A percentile compares a stretch with the other conserved stretches of the same genome.
These are phyloP conservation scores for Piper betle DNA, from an alignment of 164 flowering plant species.

Conservation along the genomic window DNA sequence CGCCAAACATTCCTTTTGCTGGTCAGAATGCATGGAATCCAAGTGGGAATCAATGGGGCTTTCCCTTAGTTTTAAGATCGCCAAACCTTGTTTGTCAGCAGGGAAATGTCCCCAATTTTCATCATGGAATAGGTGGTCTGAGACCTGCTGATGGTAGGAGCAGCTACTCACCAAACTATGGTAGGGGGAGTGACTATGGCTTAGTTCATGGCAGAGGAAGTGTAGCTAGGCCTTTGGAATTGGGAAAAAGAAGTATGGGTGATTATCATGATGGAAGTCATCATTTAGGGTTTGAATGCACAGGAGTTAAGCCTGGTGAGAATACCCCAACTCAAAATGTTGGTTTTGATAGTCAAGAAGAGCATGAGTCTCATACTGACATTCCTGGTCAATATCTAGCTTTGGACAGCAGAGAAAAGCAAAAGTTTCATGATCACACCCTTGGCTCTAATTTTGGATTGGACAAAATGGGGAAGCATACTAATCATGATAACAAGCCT, in stretches of 20 bases:
- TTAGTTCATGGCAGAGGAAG: constrained; percentile 17
- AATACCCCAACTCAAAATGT: too few relatives aligned
- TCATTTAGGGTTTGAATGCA: too few relatives aligned
- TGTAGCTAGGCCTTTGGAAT: too few relatives aligned
- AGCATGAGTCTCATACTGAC: too few relatives aligned
- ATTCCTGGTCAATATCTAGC: too few relatives aligned
- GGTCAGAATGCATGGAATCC: constrained; percentile 8
- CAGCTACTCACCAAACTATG: constrained; percentile 2
- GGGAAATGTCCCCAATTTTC: not conserved
- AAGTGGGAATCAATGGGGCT: constrained; percentile 4
- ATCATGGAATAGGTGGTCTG: constrained; percentile 6
- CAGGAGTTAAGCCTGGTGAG: too few relatives aligned
- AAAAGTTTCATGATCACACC: not conserved
- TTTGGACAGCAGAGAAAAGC: too few relatives aligned
- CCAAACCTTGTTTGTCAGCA: not conserved
- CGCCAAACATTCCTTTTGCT: constrained; percentile 11
- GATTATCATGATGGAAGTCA: too few relatives aligned
- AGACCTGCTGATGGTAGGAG: constrained; percentile 16
- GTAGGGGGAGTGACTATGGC: constrained; percentile 14
- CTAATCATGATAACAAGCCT: constrained; percentile 11
- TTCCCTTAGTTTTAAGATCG: not conserved
- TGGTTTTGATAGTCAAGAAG: too few relatives aligned
- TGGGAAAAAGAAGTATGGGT: too few relatives aligned
- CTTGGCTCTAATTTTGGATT: constrained; percentile 14
- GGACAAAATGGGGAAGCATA: constrained; percentile 10